Conservation (phyloP, 1,284 basidiomycete species). For the Ganoderma sinense region DNA sequence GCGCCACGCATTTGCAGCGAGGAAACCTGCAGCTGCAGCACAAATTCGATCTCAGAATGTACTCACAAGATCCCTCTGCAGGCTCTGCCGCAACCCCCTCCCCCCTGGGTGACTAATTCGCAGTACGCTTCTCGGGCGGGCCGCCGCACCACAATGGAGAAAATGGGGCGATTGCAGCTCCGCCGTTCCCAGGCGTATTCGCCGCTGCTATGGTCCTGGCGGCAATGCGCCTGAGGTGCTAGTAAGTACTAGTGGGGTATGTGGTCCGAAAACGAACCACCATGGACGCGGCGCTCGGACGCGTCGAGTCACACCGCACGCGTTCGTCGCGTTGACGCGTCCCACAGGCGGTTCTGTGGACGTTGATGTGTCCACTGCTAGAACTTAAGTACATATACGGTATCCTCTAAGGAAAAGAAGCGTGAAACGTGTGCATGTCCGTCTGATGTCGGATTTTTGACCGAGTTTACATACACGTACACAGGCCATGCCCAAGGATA, state of each 20-base stretch:
- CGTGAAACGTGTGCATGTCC: background rate
- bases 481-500: background rate
- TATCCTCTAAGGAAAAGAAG: background rate
- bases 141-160: background rate
- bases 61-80: background rate
- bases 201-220: background rate
- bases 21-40: slow-evolving; percentile 1
- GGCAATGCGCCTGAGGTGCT: too few relatives aligned
- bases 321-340: background rate
- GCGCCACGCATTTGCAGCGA: background rate
- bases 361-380: background rate
- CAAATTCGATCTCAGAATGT: background rate
- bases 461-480: background rate
- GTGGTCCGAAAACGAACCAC: background rate
- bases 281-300: background rate
- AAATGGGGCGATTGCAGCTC: background rate
- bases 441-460: background rate
- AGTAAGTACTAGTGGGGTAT: background rate
- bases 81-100: background rate
- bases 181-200: background rate
- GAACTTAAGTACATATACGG: background rate
- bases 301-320: background rate
- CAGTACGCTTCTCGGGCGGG: background rate
- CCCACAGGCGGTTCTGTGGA: slow-evolving; percentile 1
- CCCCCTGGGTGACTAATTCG: background rate